Conservation (phyloP, 805 yeast species). For the Candida sphagnicola region DNA sequence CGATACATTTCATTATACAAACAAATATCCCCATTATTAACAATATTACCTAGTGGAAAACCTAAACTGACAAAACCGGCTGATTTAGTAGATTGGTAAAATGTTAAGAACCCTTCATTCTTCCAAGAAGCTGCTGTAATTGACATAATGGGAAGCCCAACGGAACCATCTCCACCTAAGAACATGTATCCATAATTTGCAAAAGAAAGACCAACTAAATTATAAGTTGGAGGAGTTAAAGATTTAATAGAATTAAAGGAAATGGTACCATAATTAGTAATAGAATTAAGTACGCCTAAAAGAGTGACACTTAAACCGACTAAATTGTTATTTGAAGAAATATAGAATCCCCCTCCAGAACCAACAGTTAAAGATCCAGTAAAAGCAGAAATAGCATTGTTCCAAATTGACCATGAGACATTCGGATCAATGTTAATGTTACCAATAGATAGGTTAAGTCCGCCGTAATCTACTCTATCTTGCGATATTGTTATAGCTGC, state of each 20-base stretch:
- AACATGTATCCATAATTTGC: constrained; percentile 22
- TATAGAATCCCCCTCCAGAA: constrained; percentile 20
- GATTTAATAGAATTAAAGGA: constrained; percentile 19
- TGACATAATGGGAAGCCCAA: constrained; percentile 12
- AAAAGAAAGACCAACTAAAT: constrained; percentile 14
- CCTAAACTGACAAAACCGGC: constrained; percentile 14
- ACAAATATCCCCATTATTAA: constrained; percentile 25
- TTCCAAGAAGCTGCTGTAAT: constrained; percentile 13
- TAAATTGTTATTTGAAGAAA: constrained; percentile 13
- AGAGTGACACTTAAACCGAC: constrained; percentile 15
- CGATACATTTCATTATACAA: constrained; percentile 17
- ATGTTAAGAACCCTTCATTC: constrained; percentile 17
- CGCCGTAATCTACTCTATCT: constrained; percentile 16
- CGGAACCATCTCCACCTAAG: constrained; percentile 18
- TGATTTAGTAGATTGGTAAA: constrained; percentile 10
- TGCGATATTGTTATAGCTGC: constrained; percentile 3
- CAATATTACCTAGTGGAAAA: constrained; percentile 11
- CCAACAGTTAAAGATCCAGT: constrained; percentile 19
- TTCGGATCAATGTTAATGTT: constrained; percentile 16
- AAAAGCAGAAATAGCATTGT: constrained; percentile 16
- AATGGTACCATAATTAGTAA: constrained; percentile 16
- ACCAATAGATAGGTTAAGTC: constrained; percentile 16
- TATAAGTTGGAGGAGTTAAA: constrained; percentile 14
- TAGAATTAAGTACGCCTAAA: constrained; percentile 10
- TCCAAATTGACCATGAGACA: constrained; percentile 23